phyloP scores from a whole-genome alignment of 139 green algal species.

The Volvox reticuliferus region DNA sequence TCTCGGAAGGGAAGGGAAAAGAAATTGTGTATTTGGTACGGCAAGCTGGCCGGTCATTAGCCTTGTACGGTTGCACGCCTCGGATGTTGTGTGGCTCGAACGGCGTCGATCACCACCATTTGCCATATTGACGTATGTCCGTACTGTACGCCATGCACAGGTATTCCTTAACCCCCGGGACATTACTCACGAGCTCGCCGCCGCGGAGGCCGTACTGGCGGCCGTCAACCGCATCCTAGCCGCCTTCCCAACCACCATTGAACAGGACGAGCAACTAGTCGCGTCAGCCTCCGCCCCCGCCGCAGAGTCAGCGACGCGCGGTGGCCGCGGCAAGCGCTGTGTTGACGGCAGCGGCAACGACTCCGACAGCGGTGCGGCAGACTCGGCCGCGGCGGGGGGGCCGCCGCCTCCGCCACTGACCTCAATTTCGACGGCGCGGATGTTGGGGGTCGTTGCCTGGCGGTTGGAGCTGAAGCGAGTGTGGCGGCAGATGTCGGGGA shows the following conservation, averaged over 20 bases:
- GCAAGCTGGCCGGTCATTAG: no score
- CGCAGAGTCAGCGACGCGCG: background rate
- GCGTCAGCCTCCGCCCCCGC: background rate
- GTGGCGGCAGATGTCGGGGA: constrained; percentile 26
- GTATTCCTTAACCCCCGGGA: background rate
- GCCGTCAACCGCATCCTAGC: background rate
- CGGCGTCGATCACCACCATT: no score
- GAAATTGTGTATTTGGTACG: no score
- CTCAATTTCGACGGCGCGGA: background rate
- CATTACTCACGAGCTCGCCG: background rate
- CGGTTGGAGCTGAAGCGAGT: constrained; percentile 28
- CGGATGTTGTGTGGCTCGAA: no score
- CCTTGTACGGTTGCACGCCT: no score
- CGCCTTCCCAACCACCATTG: constrained; percentile 22
- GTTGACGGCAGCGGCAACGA: background rate
- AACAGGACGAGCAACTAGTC: constrained; percentile 22
- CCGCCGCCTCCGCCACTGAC: background rate
- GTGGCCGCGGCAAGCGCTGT: background rate
- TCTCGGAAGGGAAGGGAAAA: no score
- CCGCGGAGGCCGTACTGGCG: background rate
- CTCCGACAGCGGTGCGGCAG: background rate
- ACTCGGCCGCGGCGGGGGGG: background rate
- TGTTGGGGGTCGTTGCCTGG: constrained; percentile 8
- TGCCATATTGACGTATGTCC: no score
- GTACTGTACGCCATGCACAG: background rate